These are phyloP conservation scores for Torrubiellomyces zombiae DNA, from an alignment of 2,329 filamentous ascomycete species.

Conservation along the genomic window DNA sequence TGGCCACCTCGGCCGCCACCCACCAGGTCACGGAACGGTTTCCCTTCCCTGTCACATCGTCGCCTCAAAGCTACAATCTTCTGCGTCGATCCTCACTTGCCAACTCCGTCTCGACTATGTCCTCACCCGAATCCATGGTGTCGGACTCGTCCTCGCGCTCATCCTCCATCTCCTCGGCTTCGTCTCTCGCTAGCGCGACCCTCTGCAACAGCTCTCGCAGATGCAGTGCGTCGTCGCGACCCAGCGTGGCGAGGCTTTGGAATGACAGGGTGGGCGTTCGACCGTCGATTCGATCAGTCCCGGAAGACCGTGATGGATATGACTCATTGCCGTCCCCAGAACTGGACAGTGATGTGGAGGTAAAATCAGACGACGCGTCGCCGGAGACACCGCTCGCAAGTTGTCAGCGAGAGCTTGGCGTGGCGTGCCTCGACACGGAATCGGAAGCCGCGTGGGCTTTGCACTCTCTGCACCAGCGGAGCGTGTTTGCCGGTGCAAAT, in stretches of 20 bases:
- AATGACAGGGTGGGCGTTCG: constrained; percentile 37
- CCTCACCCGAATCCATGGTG: constrained; percentile 51
- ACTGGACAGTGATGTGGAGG: constrained; percentile 34
- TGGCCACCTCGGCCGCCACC: no score
- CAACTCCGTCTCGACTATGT: constrained; percentile 44
- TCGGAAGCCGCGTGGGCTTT: constrained; percentile 40
- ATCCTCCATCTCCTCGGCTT: constrained; percentile 47
- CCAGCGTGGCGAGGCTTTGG: constrained; percentile 40
- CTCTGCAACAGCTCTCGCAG: constrained; percentile 23
- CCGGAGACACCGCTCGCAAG: constrained; percentile 29
- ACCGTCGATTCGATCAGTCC: constrained; percentile 37
- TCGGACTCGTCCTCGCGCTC: constrained; percentile 48
- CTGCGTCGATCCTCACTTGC: constrained; percentile 45
- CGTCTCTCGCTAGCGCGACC: constrained; percentile 43
- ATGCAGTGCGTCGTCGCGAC: constrained; percentile 44
- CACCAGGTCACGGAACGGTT: constrained; percentile 43
- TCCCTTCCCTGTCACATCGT: constrained; percentile 28
- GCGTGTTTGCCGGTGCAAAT: constrained; percentile 20
- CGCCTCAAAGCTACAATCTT: constrained; percentile 31
- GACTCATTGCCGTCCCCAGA: constrained; percentile 38
- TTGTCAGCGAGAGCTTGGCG: constrained; percentile 29
- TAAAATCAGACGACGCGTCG: constrained; percentile 32
- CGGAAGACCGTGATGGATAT: constrained; percentile 36
- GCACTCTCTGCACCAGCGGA: constrained; percentile 42
- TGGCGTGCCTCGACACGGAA: constrained; percentile 23